Percentiles rank a stretch among this genome's conserved stretches.
Evolutionary conservation across 2,329 filamentous ascomycete species (phyloP).

Genomic region (Orbilia oligospora): DNA sequence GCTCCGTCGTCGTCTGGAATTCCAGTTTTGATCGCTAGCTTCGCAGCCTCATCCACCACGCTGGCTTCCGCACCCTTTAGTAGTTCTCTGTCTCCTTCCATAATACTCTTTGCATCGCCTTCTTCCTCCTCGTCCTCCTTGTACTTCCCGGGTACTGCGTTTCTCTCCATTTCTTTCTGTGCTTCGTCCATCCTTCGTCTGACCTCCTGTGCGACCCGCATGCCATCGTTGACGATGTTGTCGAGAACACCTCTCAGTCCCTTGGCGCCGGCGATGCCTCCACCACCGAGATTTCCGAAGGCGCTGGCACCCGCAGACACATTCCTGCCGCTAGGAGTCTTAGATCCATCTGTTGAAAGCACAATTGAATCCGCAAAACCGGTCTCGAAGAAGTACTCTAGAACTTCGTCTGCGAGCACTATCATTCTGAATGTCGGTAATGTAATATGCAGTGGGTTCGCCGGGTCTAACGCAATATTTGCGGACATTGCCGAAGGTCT

Average conservation of each 20-base stretch:
- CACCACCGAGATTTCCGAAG: constrained; percentile 71
- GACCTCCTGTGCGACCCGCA: constrained; percentile 91
- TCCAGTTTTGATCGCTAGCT: constrained; percentile 64
- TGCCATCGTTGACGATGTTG: constrained; percentile 97
- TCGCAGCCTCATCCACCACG: constrained; percentile 69
- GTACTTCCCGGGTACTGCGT: constrained; percentile 76
- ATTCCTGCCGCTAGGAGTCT: constrained; percentile 65
- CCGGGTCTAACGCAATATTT: constrained; percentile 91
- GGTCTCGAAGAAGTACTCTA: constrained; percentile 97
- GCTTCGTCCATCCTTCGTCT: constrained; percentile 94
- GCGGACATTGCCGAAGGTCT: constrained; percentile 79
- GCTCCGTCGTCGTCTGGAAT: constrained; percentile 62
- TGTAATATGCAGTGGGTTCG: constrained; percentile 94
- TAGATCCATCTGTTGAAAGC: constrained; percentile 71
- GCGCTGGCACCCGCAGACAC: constrained; percentile 67
- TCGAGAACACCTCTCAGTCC: constrained; percentile 93
- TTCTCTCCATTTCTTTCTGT: constrained; percentile 89
- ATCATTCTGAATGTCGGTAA: constrained; percentile 99
- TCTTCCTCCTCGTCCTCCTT: constrained; percentile 77
- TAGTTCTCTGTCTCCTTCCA: constrained; percentile 75
- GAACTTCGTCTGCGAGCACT: constrained; percentile 91
- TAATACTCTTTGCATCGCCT: constrained; percentile 74
- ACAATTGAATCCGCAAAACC: constrained; percentile 95
- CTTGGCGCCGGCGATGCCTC: constrained; percentile 71
- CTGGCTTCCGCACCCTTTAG: constrained; percentile 81